Percentiles rank a stretch among this genome's conserved stretches.
These are phyloP conservation scores for Nyssa sinensis DNA, from an alignment of 148 eudicot genomes.

Conservation along the genomic window DNA sequence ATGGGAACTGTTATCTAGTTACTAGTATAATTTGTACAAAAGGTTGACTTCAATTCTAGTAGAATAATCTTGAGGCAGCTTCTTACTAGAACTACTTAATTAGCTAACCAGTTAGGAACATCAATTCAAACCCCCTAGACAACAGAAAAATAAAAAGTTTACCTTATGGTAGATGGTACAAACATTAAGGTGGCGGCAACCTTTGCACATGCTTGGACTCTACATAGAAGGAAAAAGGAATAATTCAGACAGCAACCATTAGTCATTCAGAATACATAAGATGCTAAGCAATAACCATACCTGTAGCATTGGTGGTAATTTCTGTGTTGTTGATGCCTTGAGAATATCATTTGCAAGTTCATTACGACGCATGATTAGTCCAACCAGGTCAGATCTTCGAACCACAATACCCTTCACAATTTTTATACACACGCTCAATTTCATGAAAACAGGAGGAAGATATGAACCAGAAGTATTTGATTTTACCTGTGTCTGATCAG, in stretches of 20 bases:
- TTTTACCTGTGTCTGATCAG: constrained; percentile 81
- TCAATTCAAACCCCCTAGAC: neutral
- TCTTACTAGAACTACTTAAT: neutral
- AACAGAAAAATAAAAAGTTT: neutral
- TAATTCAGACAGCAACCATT: neutral
- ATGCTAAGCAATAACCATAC: constrained; percentile 30
- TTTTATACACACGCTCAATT: constrained; percentile 8
- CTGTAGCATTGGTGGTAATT: constrained; percentile 90
- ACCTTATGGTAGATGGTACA: constrained; percentile 95
- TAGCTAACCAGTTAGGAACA: neutral
- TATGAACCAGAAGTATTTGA: constrained; percentile 6
- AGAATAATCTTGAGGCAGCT: neutral
- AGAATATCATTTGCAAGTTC: constrained; percentile 87
- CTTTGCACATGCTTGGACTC: constrained; percentile 75
- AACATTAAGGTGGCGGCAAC: constrained; percentile 83
- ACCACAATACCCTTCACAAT: constrained; percentile 59
- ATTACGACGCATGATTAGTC: constrained; percentile 97
- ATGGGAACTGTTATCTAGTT: neutral
- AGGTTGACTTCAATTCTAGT: neutral
- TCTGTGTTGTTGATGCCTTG: constrained; percentile 69
- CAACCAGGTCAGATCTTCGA: constrained; percentile 80
- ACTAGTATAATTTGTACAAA: neutral
- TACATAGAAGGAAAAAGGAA: constrained; percentile 27
- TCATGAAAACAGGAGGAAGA: neutral
- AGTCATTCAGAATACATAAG: neutral